phyloP scores from a whole-genome alignment of 768 basidiomycete genomes.

The Cantharellus cinnabarinus region DNA sequence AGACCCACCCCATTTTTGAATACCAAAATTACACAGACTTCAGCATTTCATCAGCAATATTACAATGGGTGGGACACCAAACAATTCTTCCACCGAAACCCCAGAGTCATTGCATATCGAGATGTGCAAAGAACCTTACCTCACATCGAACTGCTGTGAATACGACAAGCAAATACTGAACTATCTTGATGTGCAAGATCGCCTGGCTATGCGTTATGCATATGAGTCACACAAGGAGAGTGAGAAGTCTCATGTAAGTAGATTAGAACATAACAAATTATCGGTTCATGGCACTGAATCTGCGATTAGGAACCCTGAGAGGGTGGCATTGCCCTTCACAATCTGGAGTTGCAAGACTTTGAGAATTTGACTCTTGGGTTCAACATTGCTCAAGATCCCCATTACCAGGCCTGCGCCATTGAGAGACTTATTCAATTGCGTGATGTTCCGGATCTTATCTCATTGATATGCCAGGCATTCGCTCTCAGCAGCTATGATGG shows the following conservation, averaged over 20 bases:
- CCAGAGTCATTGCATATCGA: constrained; percentile 25
- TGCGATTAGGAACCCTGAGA: not conserved
- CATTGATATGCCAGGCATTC: not conserved
- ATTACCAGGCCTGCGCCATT: not conserved
- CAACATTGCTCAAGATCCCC: not conserved
- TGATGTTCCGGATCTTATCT: not conserved
- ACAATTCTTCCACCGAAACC: constrained; percentile 23
- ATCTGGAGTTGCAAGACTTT: not conserved
- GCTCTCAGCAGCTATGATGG: not conserved
- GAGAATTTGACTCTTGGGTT: not conserved
- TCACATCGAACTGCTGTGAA: constrained; percentile 1
- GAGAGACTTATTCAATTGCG: not conserved
- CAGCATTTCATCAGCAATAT: constrained; percentile 19
- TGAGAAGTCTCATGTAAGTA: not conserved
- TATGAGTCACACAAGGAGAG: not conserved
- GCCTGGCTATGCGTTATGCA: not conserved
- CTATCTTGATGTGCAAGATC: not conserved
- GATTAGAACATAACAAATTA: not conserved
- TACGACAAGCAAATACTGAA: not conserved
- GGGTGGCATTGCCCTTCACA: not conserved
- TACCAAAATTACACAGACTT: constrained; percentile 25
- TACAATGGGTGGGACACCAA: constrained; percentile 17
- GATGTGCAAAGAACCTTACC: constrained; percentile 15
- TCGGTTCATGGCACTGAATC: not conserved
- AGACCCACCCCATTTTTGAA: constrained; percentile 16